These are phyloP conservation scores for Fusarium sp. DNA, from an alignment of 2,329 filamentous ascomycete species.

Conservation along the genomic window DNA sequence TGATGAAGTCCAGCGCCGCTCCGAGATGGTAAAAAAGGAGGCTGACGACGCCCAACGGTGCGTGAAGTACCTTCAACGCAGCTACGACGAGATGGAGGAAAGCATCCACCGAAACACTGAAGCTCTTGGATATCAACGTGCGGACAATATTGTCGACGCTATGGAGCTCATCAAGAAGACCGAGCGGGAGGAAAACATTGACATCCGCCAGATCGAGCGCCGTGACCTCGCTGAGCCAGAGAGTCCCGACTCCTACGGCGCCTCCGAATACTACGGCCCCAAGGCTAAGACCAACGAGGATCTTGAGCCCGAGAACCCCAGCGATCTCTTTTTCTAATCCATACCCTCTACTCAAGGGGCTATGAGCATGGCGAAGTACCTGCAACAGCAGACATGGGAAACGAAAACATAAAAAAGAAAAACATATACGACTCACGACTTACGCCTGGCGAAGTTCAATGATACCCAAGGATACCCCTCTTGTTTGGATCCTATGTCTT, in stretches of 20 bases:
- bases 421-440: neutral
- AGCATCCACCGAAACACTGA: neutral
- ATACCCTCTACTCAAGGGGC: neutral
- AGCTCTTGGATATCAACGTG: slow-evolving; percentile 1
- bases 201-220: neutral
- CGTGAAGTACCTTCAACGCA: neutral
- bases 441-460: neutral
- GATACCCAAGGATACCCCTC: neutral
- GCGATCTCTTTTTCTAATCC: slow-evolving; percentile 3
- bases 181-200: neutral
- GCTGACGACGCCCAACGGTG: neutral
- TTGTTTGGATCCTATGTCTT: neutral
- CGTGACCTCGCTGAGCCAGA: neutral
- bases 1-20: neutral
- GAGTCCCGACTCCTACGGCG: slow-evolving; percentile 8
- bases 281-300: neutral
- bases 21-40: neutral
- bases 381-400: neutral
- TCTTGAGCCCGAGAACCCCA: neutral
- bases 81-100: neutral
- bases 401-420: neutral
- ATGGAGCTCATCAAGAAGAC: slow-evolving; percentile 8
- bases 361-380: neutral
- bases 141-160: neutral
- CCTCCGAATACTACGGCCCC: neutral